Base-by-base conservation (phyloP, 140 eudicot genomes). In the Oenanthe javanica region DNA sequence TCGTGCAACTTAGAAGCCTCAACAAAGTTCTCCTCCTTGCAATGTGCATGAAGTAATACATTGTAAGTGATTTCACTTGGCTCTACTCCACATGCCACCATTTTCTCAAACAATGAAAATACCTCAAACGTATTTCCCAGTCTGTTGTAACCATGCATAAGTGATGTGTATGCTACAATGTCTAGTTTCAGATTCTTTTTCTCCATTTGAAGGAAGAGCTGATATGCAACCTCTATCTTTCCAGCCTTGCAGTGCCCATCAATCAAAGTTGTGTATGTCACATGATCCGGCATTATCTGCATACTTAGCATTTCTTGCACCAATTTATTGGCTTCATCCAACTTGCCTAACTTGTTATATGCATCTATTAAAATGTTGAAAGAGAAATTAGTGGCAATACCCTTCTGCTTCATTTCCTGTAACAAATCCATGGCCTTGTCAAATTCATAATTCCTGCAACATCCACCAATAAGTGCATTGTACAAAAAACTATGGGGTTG, bases 281-380 rank as follows among this genome's bases (percentile, higher is more conserved):
- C 78, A 21, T 51, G 80, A 77, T 55, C 80, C 5, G 81, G 81
- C 80, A 19, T 18, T 38, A 82, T 42, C 72, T n/a, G 31, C 59
- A 23, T 45, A 69, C 72, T 81, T 21, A 79, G 27, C 85, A 85
- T 78, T 46, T 74, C 72, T 67, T 82, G 79, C 50, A 85, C 49
- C 74, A 48, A 67, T 6, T 46, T 52, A 66, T 64, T 81, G 61
- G 83, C 97, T 85, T 87, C 88, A 36, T 80, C 72, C 79, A 84
- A 66, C 69, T 79, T 83, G 82, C 93, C 85, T 57, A 55, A 78
- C 87, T 91, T 91, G 86, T 87, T 86, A 77, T 86, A 81, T 79
- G 91, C 83, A 79, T 86, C 89, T 61, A 92, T 78, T 83, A 92
- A 86, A 38, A 85, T 86, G 81, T 86, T 90, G 81, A 80, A 88